phyloP scores from a whole-genome alignment of 2,329 filamentous ascomycete species.

The Biscogniauxia marginata region DNA sequence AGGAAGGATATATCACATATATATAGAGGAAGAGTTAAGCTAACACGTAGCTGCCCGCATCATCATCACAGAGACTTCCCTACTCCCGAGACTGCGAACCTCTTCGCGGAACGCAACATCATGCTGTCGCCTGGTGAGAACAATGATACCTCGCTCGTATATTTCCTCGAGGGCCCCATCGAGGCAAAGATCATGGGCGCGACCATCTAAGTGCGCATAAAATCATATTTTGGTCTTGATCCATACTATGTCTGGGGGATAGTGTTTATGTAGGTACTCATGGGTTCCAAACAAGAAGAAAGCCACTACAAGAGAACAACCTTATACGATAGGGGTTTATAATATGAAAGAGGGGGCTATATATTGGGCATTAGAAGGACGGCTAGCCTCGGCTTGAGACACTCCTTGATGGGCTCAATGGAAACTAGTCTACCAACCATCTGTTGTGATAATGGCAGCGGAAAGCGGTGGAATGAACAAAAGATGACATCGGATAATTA shows the following conservation, averaged over 20 bases:
- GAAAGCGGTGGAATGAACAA: neutral
- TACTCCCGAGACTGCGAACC: slow-evolving; percentile 10
- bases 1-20: neutral
- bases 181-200: slow-evolving; percentile 17
- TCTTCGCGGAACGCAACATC: slow-evolving; percentile 16
- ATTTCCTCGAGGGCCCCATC: slow-evolving; percentile 6
- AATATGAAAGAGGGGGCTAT: neutral
- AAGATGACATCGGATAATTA: neutral
- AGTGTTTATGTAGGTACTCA: too few relatives aligned
- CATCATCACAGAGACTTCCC: slow-evolving; percentile 13
- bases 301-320: neutral
- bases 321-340: neutral
- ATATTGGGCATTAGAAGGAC: neutral
- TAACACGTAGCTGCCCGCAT: neutral
- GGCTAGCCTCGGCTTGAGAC: neutral
- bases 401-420: neutral
- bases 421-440: neutral
- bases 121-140: slow-evolving; percentile 5
- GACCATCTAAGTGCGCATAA: slow-evolving; percentile 10
- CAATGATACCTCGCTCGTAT: slow-evolving; percentile 11
- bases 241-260: too few relatives aligned
- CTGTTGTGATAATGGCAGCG: neutral
- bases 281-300: neutral
- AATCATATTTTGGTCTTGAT: too few relatives aligned
- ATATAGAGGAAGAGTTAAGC: neutral